phyloP scores from a whole-genome alignment of 1,284 basidiomycete genomes.

The Kwoniella shivajii region DNA sequence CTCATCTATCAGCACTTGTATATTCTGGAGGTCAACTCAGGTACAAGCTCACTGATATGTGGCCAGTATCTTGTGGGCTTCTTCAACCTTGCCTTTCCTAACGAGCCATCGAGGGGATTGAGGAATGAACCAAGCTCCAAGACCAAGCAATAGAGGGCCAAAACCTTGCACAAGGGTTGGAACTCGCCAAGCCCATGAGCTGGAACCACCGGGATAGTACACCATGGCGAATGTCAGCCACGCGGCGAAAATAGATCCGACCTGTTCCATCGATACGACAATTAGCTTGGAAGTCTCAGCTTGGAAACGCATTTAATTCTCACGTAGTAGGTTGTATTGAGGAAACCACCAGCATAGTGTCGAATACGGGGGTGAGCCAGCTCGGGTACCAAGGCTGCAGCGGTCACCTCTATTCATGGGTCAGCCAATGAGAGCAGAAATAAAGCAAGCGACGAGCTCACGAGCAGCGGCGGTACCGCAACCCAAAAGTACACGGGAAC shows the following conservation, averaged over 20 bases:
- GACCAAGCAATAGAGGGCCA: slow-evolving; percentile 63
- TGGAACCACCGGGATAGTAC: slow-evolving; percentile 23
- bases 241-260: slow-evolving; percentile 46
- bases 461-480: slow-evolving; percentile 26
- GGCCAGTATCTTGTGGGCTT: slow-evolving; percentile 61
- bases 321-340: slow-evolving; percentile 31
- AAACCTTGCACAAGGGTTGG: slow-evolving; percentile 69
- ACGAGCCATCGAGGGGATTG: slow-evolving; percentile 71
- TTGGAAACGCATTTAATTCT: neutral
- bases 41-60: slow-evolving; percentile 58
- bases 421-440: neutral
- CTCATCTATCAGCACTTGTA: too few species aligned
- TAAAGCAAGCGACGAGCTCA: slow-evolving; percentile 8
- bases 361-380: slow-evolving; percentile 32
- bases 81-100: slow-evolving; percentile 58
- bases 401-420: slow-evolving; percentile 19
- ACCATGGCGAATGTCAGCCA: slow-evolving; percentile 48
- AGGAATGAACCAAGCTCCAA: slow-evolving; percentile 63
- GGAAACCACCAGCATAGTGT: slow-evolving; percentile 26
- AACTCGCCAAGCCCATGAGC: slow-evolving; percentile 54
- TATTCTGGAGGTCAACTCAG: too few species aligned
- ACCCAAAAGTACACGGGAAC: slow-evolving; percentile 30
- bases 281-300: neutral
- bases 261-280: neutral
- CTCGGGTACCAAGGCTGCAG: slow-evolving; percentile 26